Evolutionary conservation across 2,329 filamentous ascomycete genomes (phyloP), one percentile per base, ranked within the genome.

Genomic region (Penicillium hesseltinei): DNA sequence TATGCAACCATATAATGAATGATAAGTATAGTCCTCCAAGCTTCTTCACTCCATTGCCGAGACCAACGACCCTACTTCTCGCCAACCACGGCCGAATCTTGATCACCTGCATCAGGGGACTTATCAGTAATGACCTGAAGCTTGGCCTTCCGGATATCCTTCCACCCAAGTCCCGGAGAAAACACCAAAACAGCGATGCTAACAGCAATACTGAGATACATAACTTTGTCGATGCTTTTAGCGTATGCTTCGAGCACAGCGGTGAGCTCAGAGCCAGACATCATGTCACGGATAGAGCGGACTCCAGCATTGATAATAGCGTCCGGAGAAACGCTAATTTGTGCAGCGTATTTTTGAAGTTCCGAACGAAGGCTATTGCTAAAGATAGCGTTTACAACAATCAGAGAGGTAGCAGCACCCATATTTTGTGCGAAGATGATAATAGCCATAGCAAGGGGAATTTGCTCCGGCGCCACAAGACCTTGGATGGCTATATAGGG

Each of bases 361-460:
- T 64, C 52, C 3, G 60, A 27, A 15, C 61, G 57, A 15, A 71
- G 67, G 31, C 55, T 65, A 53, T 66, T 70, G 51, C 51, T 65
- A 51, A 69, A 70, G 29, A 68, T 68, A 43, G 66, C 60, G 25
- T 69, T 68, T 25, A 67, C 69, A 9, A 71, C 58, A 5, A 72
- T 64, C 15, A 73, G 61, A 39, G 63, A 69, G 7, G 70, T 62
- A 0, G 75, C 66, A 3, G 55, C 68, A 17, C 70, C 65, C 4
- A 77, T 64, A 50, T 73, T 73, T 52, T 77, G 74, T 44, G 57
- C 59, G 47, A 70, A 71, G 19, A 71, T 66, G 19, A 72, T 45
- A 45, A 72, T 64, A 6, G 66, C 62, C 66, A 70, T 71, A 40
- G 62, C 69, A 3, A 58, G 54, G 21, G 69, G 46, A 48, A 71